Base-by-base conservation (phyloP, 2,329 filamentous ascomycete genomes). In the Sarocladium brachiariae region DNA sequence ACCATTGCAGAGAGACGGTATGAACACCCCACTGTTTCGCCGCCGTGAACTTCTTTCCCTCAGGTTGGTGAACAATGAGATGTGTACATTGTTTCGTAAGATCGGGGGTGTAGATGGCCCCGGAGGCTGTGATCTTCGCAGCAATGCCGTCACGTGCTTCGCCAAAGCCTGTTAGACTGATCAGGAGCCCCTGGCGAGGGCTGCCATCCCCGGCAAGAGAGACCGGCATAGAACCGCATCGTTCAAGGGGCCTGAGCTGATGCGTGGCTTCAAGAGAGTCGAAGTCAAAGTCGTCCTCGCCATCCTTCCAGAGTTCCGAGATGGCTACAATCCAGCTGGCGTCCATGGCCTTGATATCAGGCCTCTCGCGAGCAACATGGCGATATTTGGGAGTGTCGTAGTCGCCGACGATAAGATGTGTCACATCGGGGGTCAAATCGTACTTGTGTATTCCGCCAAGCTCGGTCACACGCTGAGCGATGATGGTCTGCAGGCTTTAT, bases 371-470 rank as follows among this genome's bases (percentile, higher is more conserved):
- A 50, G 92, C 93, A 61, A 97, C 92, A 74, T 95, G 96, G 66
- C 84, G 86, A 70, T 99, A 99, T 68, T 99, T 99, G 47, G 87
- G 82, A 1, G 92, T 97, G 64, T 92, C 81, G 61, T 89, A 87
- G 60, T 87, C 84, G 65, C 91, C 93, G 54, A 96, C 89, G 55
- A 99, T 80, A 43, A 99, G 82, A 71, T 99, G 93, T 4, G 93
- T 97, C 45, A 95, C 89, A 65, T 96, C 89, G 51, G 87, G 88
- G n/a, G 91, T 97, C 39, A 99, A 81, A 66, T 99, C 91, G 66
- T 90, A 86, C 60, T 87, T 90, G 75, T 95, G 87, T 53, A 79
- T 69, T 48, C 91, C 93, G 56, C 93, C 93, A 74, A 99, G 89
- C 63, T 96, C 82, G 55, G 75, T 69, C 16, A 87, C 87, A 54